A percentile compares a stretch with the other conserved stretches of the same genome.
Conservation (phyloP, 2,329 filamentous ascomycete species). For the Nigrospora sphaerica region DNA sequence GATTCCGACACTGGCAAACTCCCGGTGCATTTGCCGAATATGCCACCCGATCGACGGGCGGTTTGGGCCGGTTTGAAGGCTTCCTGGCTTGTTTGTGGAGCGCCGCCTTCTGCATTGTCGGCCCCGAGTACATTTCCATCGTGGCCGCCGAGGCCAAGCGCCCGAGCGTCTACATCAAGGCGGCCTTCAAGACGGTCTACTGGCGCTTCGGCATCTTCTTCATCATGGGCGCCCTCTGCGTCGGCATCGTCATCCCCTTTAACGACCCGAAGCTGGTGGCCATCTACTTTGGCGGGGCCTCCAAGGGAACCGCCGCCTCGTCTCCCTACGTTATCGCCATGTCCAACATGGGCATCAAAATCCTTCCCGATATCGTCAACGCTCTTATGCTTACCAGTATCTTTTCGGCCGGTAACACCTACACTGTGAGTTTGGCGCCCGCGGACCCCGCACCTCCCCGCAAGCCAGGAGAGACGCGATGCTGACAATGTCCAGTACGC, state of each 20-base stretch:
- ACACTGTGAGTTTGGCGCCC: constrained; percentile 23
- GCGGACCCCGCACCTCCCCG: not conserved
- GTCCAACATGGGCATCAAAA: constrained; percentile 39
- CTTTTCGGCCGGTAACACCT: constrained; percentile 52
- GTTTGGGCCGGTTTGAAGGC: constrained; percentile 51
- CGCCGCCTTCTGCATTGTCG: constrained; percentile 49
- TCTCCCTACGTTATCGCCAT: constrained; percentile 47
- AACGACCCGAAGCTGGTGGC: constrained; percentile 49
- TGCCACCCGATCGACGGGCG: constrained; percentile 34
- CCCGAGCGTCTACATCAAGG: constrained; percentile 47
- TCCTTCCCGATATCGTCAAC: constrained; percentile 51
- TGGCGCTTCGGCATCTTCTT: constrained; percentile 58
- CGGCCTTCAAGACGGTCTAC: constrained; percentile 56
- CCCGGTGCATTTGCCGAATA: constrained; percentile 48
- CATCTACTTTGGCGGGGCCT: constrained; percentile 15
- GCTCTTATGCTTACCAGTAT: constrained; percentile 48
- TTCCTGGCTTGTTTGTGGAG: constrained; percentile 50
- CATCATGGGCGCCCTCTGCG: constrained; percentile 51
- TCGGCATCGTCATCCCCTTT: constrained; percentile 55
- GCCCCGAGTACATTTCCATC: constrained; percentile 50
- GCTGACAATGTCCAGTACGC: constrained; percentile 28
- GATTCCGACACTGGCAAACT: constrained; percentile 31
- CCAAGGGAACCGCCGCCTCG: constrained; percentile 32
- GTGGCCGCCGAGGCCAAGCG: constrained; percentile 42
- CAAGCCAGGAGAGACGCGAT: not conserved